phyloP scores from a whole-genome alignment of 2,329 filamentous ascomycete genomes.

The Arthrocladium fulminans region DNA sequence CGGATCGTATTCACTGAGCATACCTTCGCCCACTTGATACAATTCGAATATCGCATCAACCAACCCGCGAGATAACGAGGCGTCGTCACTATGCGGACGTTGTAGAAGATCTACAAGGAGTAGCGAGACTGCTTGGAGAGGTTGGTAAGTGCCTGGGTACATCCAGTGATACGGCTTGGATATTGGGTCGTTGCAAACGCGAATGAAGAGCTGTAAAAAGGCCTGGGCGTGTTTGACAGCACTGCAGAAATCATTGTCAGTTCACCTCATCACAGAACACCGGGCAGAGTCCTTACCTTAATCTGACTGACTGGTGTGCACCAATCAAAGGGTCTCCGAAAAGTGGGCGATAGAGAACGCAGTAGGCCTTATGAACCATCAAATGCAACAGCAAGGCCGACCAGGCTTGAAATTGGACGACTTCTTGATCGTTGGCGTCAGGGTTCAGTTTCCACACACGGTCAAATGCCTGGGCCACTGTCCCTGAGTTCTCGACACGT shows the following conservation, averaged over 20 bases:
- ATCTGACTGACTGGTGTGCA: slow-evolving; percentile 9
- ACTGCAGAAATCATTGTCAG: slow-evolving; percentile 9
- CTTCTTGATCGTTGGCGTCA: slow-evolving; percentile 12
- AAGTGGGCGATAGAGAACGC: slow-evolving; percentile 20
- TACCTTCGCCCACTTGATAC: slow-evolving; percentile 18
- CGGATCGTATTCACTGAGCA: slow-evolving; percentile 15
- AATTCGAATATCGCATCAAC: slow-evolving; percentile 20
- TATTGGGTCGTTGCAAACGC: slow-evolving; percentile 18
- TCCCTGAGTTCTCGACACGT: not conserved
- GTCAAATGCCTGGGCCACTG: slow-evolving; percentile 6
- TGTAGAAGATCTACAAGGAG: slow-evolving; percentile 21
- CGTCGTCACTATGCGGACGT: slow-evolving; percentile 18
- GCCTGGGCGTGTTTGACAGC: slow-evolving; percentile 22
- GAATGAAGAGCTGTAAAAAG: slow-evolving; percentile 21
- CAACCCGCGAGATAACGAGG: slow-evolving; percentile 15
- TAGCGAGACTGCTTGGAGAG: slow-evolving; percentile 18
- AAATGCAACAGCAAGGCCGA: slow-evolving; percentile 16
- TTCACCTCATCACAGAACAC: not conserved
- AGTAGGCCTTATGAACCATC: slow-evolving; percentile 23
- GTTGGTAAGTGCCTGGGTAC: slow-evolving; percentile 23
- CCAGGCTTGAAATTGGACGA: slow-evolving; percentile 15
- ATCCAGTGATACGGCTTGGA: slow-evolving; percentile 22
- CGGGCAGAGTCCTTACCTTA: slow-evolving; percentile 9
- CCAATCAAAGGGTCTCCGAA: slow-evolving; percentile 12
- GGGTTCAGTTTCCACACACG: slow-evolving; percentile 15